Conservation (phyloP, 352 stramenopile genomes). For the Phytophthora pinifolia region DNA sequence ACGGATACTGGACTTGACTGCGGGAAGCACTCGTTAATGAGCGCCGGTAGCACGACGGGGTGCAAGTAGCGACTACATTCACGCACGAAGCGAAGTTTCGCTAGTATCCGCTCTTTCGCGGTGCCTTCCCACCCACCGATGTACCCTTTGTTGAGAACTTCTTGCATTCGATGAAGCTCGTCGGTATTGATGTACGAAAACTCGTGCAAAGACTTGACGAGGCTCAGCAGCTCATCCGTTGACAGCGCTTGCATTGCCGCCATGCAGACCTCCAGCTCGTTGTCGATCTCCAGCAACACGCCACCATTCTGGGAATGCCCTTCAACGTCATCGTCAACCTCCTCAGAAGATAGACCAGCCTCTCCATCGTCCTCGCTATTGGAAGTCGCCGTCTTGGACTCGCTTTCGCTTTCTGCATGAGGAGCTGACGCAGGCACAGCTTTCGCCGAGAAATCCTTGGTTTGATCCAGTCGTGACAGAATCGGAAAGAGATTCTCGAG, state of each 20-base stretch:
- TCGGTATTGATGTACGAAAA: conserved; percentile 80
- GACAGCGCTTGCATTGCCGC: conserved; percentile 67
- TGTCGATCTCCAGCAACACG: conserved; percentile 34
- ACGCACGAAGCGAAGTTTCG: conserved; percentile 72
- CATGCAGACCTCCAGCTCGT: conserved; percentile 72
- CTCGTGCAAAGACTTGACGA: conserved; percentile 55
- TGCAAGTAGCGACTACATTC: conserved; percentile 74
- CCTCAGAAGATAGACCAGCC: conserved; percentile 7
- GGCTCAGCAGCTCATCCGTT: conserved; percentile 60
- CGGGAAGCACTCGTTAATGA: conserved; percentile 64
- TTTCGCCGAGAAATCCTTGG: conserved; percentile 21
- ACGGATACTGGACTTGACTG: conserved; percentile 45
- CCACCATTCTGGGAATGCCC: conserved; percentile 7
- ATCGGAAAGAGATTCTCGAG: conserved; percentile 75
- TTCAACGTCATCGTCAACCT: conserved; percentile 9
- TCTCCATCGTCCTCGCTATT: conserved; percentile 14
- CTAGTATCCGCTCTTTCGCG: conserved; percentile 63
- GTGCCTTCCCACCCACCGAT: conserved; percentile 77
- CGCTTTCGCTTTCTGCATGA: conserved; percentile 18
- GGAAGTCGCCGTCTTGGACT: conserved; percentile 24
- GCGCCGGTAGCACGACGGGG: conserved; percentile 55
- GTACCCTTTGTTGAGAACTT: conserved; percentile 79
- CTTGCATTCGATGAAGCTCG: conserved; percentile 69
- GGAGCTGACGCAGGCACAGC: background rate
- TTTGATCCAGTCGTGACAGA: conserved; percentile 55